phyloP scores from a whole-genome alignment of 2,329 filamentous ascomycete species.

The Emericellopsis cladophorae region DNA sequence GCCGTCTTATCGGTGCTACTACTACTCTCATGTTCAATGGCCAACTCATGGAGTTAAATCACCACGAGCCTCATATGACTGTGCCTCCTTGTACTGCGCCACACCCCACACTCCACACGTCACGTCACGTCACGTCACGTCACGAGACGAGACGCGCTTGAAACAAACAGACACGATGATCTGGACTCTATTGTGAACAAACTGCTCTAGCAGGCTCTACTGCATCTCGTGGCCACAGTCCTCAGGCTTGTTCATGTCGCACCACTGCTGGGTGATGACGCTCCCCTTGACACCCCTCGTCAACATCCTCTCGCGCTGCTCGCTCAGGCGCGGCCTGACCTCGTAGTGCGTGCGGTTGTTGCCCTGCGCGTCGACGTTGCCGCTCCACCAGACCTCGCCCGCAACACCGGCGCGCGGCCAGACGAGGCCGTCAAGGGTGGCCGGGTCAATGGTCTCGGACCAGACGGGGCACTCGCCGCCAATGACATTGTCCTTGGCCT shows the following conservation, averaged over 20 bases:
- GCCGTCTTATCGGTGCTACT: no score
- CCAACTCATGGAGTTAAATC: no score
- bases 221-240: slow-evolving; percentile 2
- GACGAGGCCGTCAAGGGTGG: slow-evolving; percentile 62
- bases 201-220: neutral
- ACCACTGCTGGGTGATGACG: slow-evolving; percentile 62
- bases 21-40: no score
- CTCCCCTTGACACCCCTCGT: slow-evolving; percentile 49
- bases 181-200: neutral
- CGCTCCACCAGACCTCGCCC: slow-evolving; percentile 72
- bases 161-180: neutral
- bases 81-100: no score
- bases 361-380: slow-evolving; percentile 50
- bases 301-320: slow-evolving; percentile 67
- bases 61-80: no score
- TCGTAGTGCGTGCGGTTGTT: slow-evolving; percentile 59
- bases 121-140: no score
- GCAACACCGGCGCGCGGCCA: slow-evolving; percentile 69
- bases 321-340: slow-evolving; percentile 55
- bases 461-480: slow-evolving; percentile 77
- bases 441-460: slow-evolving; percentile 65
- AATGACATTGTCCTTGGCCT: slow-evolving; percentile 54
- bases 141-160: no score
- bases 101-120: no score
- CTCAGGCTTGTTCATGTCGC: slow-evolving; percentile 34